These are phyloP conservation scores for Tylopilus sp. DNA, from an alignment of 768 basidiomycete genomes.

Conservation along the genomic window DNA sequence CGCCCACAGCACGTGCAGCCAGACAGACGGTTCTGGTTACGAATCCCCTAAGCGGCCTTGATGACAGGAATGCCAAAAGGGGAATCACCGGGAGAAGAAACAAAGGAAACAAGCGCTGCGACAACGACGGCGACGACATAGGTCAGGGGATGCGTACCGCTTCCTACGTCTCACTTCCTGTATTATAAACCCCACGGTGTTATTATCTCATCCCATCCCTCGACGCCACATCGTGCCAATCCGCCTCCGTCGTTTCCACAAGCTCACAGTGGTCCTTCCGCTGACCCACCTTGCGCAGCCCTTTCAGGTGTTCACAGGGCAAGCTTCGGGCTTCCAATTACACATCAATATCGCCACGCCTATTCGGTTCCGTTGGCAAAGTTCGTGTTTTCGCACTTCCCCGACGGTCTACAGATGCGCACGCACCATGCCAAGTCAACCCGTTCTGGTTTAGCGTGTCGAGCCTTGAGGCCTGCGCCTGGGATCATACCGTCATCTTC, in stretches of 20 bases:
- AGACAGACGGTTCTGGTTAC: background rate
- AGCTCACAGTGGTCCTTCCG: too few species aligned
- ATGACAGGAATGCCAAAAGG: background rate
- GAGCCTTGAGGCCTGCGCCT: background rate
- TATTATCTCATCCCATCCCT: background rate
- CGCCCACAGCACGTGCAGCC: constrained; percentile 15
- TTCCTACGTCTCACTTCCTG: background rate
- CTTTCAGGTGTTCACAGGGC: background rate
- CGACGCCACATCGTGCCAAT: constrained; percentile 1
- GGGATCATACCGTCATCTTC: too few species aligned
- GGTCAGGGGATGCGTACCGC: background rate
- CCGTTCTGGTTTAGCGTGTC: background rate
- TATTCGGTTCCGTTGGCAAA: background rate
- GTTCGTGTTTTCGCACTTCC: background rate
- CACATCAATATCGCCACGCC: background rate
- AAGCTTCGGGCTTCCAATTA: background rate
- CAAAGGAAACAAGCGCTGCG: constrained; percentile 16
- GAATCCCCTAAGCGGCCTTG: background rate
- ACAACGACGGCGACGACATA: constrained; percentile 11
- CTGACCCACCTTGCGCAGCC: background rate
- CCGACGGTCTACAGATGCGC: background rate
- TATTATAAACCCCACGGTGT: constrained; percentile 12
- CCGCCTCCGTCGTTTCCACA: too few species aligned
- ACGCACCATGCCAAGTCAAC: background rate
- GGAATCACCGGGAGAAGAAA: constrained; percentile 9